Conservation (phyloP, 1,284 basidiomycete genomes). For the Tetrapyrgos nigripes region DNA sequence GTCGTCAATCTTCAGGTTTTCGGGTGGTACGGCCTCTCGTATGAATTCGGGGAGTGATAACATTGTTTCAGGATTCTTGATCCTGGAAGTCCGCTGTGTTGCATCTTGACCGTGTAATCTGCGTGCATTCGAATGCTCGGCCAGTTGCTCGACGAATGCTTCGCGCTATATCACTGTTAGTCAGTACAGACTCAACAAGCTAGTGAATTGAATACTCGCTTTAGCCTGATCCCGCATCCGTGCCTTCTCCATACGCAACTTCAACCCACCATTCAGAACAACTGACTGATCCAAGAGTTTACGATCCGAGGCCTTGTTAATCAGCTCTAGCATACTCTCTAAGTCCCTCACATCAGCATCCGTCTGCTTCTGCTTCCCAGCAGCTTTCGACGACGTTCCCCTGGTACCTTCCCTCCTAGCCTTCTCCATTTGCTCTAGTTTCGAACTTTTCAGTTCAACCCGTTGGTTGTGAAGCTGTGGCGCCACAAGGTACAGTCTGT, state of each 20-base stretch:
- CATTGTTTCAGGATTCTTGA: constrained; percentile 63
- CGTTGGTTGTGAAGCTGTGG: constrained; percentile 89
- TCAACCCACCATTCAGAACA: constrained; percentile 63
- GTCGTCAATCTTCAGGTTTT: constrained; percentile 44
- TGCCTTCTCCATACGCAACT: constrained; percentile 55
- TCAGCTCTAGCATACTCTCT: constrained; percentile 72
- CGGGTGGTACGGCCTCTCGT: constrained; percentile 54
- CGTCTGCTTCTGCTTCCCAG: constrained; percentile 52
- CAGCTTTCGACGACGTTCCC: constrained; percentile 16
- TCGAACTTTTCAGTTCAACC: constrained; percentile 77
- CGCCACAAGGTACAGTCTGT: constrained; percentile 80
- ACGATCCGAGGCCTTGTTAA: constrained; percentile 75
- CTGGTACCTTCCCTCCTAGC: constrained; percentile 49
- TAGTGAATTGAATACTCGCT: constrained; percentile 44
- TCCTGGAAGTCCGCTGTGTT: constrained; percentile 36
- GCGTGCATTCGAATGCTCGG: constrained; percentile 69
- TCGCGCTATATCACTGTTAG: constrained; percentile 51
- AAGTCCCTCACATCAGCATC: constrained; percentile 60
- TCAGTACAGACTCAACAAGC: constrained; percentile 13
- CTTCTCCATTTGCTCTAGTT: constrained; percentile 69
- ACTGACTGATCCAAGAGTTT: constrained; percentile 74
- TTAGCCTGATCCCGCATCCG: constrained; percentile 63
- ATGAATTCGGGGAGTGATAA: constrained; percentile 72
- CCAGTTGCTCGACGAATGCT: constrained; percentile 74
- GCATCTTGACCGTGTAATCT: constrained; percentile 80